Evolutionary conservation across 768 basidiomycete species (phyloP).

Genomic region (Lactarius hatsudake): DNA sequence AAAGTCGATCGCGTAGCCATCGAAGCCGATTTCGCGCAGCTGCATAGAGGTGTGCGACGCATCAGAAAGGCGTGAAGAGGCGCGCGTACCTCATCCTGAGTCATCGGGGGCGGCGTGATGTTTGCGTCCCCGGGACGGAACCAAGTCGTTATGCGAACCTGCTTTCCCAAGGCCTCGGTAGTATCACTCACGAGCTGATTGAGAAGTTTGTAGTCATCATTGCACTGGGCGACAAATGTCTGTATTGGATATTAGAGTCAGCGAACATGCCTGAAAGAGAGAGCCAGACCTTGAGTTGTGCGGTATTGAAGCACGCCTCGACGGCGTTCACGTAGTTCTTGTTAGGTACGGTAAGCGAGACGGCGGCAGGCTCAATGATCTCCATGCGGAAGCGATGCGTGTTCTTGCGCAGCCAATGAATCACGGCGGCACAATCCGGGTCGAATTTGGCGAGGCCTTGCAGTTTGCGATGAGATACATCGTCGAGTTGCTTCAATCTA

Average conservation of each 20-base stretch:
- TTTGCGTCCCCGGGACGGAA: slow-evolving; percentile 46
- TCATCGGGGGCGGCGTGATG: slow-evolving; percentile 53
- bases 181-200: slow-evolving; percentile 68
- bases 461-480: slow-evolving; percentile 58
- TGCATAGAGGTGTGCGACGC: slow-evolving; percentile 33
- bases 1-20: slow-evolving; percentile 81
- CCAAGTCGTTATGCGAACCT: slow-evolving; percentile 63
- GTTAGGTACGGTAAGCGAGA: slow-evolving; percentile 70
- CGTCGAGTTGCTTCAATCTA: slow-evolving; percentile 56
- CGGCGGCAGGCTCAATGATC: slow-evolving; percentile 82
- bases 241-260: slow-evolving; percentile 32
- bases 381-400: slow-evolving; percentile 66
- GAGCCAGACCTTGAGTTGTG: slow-evolving; percentile 58
- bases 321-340: slow-evolving; percentile 60
- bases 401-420: slow-evolving; percentile 72
- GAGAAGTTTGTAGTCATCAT: slow-evolving; percentile 75
- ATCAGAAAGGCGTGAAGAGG: not conserved
- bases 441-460: slow-evolving; percentile 53
- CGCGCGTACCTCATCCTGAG: slow-evolving; percentile 49
- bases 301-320: slow-evolving; percentile 63
- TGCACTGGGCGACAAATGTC: slow-evolving; percentile 84
- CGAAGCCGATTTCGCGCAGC: slow-evolving; percentile 64
- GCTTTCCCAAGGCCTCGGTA: slow-evolving; percentile 48
- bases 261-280: not conserved
- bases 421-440: slow-evolving; percentile 56